Evolutionary conservation across 176 grass and related monocot genomes (phyloP), one percentile per base, ranked within the genome.

Genomic region (Calamus simplicifolius): DNA sequence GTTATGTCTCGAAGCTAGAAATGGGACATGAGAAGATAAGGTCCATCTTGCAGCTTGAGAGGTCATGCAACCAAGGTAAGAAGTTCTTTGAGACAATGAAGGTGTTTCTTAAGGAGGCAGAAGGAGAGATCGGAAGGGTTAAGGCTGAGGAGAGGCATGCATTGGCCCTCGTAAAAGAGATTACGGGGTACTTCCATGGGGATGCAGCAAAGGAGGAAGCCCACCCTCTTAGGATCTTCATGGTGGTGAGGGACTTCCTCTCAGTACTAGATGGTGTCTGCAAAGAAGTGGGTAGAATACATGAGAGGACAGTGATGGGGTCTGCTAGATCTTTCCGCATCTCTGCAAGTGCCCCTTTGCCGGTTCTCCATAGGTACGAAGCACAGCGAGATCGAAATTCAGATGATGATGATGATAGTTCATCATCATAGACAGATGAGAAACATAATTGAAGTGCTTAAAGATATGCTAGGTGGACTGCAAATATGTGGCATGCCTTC

Each of bases 191-290:
- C 80, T 93, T 84, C 51, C 76, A 89, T 17, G 85, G 79, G 0
- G 80, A 88, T 21, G 59, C 69, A 49, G 73, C 62, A 16, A 73
- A 79, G 27, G 80, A 84, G 52, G 80, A 80, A 17, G 50, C 76
- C 63, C 77, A 79, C 50, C 89, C 74, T 54, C 26, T 88, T 30
- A 88, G 80, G 50, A 81, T 93, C 60, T 84, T 93, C 70, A 66
- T 69, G 54, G 80, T 88, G 66, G 80, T 93, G 70, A 78, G 59
- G 2, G 80, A 93, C 21, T 88, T 93, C 65, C 75, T 88, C 3
- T n/a, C 66, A 6, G 71, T 78, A 7, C 58, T 93, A 62, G 89
- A 81, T 31, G 69, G 58, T 3, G 80, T 93, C 18, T 93, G 89
- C 80, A 64, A 75, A 63, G 89, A 88, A 59, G 74, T 93, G 16